Conservation (phyloP, 352 stramenopile species). For the Blastocystis sp. region DNA sequence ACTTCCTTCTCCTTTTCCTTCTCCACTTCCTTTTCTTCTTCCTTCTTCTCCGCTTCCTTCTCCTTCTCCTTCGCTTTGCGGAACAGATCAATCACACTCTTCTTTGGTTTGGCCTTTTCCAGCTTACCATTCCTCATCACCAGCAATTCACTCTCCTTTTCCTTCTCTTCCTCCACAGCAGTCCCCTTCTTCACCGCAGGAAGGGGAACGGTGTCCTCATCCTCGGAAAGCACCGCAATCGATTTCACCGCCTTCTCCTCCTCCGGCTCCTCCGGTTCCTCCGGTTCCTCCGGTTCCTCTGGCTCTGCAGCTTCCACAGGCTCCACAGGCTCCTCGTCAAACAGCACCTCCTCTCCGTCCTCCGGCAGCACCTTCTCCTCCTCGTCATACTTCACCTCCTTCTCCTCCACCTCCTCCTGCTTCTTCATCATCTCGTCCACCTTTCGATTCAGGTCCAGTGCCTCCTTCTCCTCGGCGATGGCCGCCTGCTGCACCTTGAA, state of each 20-base stretch:
- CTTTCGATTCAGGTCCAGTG: not conserved
- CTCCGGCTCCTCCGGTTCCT: not conserved
- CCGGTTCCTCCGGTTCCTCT: too few relatives aligned
- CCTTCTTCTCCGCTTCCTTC: not conserved
- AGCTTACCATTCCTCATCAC: constrained; percentile 20
- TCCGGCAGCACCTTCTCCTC: constrained; percentile 35
- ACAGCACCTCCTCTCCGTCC: not conserved
- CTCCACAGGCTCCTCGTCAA: constrained; percentile 23
- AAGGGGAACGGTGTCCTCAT: not conserved
- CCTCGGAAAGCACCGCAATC: not conserved
- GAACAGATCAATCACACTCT: constrained; percentile 28
- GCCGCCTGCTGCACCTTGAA: constrained; percentile 10
- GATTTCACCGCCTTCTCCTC: not conserved
- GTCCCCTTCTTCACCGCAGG: not conserved
- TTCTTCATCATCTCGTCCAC: constrained; percentile 22
- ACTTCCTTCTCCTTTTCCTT: not conserved
- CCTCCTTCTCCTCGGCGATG: constrained; percentile 42
- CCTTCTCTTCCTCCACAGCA: constrained; percentile 5
- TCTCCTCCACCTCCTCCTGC: constrained; percentile 40
- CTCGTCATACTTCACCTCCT: constrained; percentile 10
- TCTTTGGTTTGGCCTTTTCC: not conserved
- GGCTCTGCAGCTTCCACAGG: not conserved
- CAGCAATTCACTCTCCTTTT: constrained; percentile 17
- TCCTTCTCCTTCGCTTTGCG: constrained; percentile 21
- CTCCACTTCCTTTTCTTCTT: not conserved